phyloP scores from a whole-genome alignment of 2,329 filamentous ascomycete genomes.

The Hymenoscyphus albidus region DNA sequence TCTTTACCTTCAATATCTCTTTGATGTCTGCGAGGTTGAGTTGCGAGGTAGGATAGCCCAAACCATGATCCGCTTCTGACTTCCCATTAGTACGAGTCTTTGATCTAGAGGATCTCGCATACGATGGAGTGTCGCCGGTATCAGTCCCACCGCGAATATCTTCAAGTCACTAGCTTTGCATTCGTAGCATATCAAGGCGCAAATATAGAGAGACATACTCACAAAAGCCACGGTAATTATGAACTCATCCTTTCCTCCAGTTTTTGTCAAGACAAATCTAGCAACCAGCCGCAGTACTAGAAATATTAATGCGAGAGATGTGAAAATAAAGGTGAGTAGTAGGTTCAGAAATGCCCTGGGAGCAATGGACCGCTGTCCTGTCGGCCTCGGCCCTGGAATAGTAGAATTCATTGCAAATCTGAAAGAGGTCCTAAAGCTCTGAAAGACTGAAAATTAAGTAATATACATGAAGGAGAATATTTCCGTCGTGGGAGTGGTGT shows the following conservation, averaged over 20 bases:
- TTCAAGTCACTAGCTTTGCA: background rate
- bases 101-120: background rate
- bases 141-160: background rate
- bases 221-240: conserved; percentile 1
- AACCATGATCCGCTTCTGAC: background rate
- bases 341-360: background rate
- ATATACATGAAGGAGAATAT: background rate
- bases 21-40: background rate
- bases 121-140: background rate
- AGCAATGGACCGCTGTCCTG: background rate
- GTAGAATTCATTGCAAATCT: background rate
- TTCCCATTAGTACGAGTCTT: background rate
- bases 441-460: background rate
- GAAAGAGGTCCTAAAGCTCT: background rate
- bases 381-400: too few species aligned
- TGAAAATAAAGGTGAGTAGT: background rate
- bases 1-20: background rate
- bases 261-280: conserved; percentile 2
- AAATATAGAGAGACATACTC: background rate
- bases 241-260: conserved; percentile 3
- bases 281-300: background rate
- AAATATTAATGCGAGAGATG: background rate
- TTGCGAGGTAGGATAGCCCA: background rate
- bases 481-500: background rate
- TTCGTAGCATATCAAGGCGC: background rate